These are phyloP conservation scores for Stipa capillata DNA, from an alignment of 176 grass and related monocot species.

Conservation along the genomic window DNA sequence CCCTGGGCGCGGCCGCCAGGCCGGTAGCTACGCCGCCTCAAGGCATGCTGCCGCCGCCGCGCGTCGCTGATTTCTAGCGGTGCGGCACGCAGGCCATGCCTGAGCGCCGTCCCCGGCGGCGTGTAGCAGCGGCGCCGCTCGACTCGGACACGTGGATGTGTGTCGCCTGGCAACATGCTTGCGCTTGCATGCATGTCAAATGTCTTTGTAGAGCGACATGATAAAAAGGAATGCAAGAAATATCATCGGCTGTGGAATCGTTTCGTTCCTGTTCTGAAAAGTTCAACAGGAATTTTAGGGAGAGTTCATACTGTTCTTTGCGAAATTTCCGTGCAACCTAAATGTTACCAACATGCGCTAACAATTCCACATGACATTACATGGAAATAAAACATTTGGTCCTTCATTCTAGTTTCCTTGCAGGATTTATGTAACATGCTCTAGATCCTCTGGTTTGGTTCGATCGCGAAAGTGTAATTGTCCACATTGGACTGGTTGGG, in stretches of 20 bases:
- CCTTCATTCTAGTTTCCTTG: neutral
- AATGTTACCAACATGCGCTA: neutral
- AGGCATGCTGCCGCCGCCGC: neutral
- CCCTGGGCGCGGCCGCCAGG: neutral
- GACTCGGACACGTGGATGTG: neutral
- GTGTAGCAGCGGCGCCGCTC: neutral
- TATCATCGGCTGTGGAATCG: neutral
- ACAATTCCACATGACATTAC: neutral
- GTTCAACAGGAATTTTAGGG: too few relatives aligned
- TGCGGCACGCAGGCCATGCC: slow-evolving; percentile 5
- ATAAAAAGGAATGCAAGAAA: too few relatives aligned
- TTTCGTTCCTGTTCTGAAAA: too few relatives aligned
- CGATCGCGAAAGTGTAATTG: too few relatives aligned
- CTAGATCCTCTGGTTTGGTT: too few relatives aligned
- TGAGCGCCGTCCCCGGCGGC: neutral
- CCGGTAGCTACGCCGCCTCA: neutral
- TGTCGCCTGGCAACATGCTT: neutral
- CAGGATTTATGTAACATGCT: neutral
- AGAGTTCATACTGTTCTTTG: too few relatives aligned
- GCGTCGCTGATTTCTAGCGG: neutral
- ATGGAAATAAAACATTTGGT: neutral
- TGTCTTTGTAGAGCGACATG: neutral
- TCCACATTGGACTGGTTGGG: too few relatives aligned
- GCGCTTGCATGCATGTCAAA: neutral
- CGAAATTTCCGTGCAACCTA: too few relatives aligned